Base-by-base conservation (phyloP, 2,329 filamentous ascomycete species). In the Pseudocercospora musae region DNA sequence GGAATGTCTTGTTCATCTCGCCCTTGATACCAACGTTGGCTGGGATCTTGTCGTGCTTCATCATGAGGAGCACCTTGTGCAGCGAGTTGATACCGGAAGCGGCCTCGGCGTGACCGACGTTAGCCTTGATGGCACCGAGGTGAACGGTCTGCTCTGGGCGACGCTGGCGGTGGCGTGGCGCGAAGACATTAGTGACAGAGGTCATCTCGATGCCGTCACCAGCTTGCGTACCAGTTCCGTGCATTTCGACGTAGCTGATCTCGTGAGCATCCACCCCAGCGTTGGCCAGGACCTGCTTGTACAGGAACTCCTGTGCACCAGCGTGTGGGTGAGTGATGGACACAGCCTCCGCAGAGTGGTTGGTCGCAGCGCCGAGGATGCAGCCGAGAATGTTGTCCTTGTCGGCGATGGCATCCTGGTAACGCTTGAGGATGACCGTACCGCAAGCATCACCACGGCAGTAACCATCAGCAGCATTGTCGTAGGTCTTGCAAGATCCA, bases 251-350 rank as follows among this genome's bases (percentile, higher is more conserved):
- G 71, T 94, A 96, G 75, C 87, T 87, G 54, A 96, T 84, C 66
- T 93, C 89, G 56, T 87, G 83, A 1, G 91, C 89, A 70, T 93
- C 87, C 21, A 95, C 83, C 62, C 89, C 88, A 46, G 90, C 88
- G 48, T 90, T 85, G 53, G 88, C 84, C 0, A 95, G 81, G 27
- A 95, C 87, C 42, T 85, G 81, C 60, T 85, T 84, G 70, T 89
- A 94, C 10, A 95, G 78, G 53, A 84, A 80, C 11, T 89, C 86
- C 75, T 96, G 92, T 0, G 89, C 89, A 13, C 86, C 88, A 3
- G 86, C 89, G 74, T 95, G 90, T 1, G 92, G 92, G 62, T 91
- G 89, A 0, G 91, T 95, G 71, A 96, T 95, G 1, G 90, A 93
- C 20, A 91, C 86, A 49, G 91, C 87, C 70, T 92, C 87, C 0